Base-by-base conservation (phyloP, 2,329 filamentous ascomycete species). In the Colletotrichum musae region DNA sequence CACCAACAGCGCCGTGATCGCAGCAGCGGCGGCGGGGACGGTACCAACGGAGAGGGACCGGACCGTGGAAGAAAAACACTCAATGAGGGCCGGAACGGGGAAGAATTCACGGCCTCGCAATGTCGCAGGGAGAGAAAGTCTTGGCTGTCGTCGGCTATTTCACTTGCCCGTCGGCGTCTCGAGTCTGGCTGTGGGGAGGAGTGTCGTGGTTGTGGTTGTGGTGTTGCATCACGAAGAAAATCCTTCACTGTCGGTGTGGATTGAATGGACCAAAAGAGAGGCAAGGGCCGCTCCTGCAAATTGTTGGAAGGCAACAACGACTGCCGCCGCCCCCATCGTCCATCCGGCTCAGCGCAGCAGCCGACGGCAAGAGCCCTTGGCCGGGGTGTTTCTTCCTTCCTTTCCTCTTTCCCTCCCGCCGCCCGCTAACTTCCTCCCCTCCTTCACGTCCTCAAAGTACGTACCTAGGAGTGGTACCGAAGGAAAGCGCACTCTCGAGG, bases 221-320 rank as follows among this genome's bases (percentile, higher is more conserved):
- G 32, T 58, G 62, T 67, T 70, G 50, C 64, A 66, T 66, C 64
- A 51, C 57, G 50, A 61, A 26, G 41, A 66, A 36, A 36, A 61
- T 66, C 41, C 57, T 66, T 66, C 60, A 39, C 41, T 15, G 13
- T 12, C 13, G 15, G 41, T 15, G 41, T n/a, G 41, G 41, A 39
- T 39, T 39, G 36, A n/a, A 43, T n/a, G 13, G 41, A 63, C 21
- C 16, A 63, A 63, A 12, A 24, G 9, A 47, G 26, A 58, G 15
- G 18, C 10, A 43, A 36, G 32, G 32, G 10, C 7, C 32, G 32
- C 32, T 36, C 2, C 28, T 36, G 32, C 21, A 24, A 24, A 24
- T 24, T 24, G 21, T 3, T 24, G 41, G 18, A 18, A 41, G 39
- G 7, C 18, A 18, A 18, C 18, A 51, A 7, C 57, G 50, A 16